Evolutionary conservation across 768 basidiomycete genomes (phyloP).

Genomic region (Crassisporium funariophilum): DNA sequence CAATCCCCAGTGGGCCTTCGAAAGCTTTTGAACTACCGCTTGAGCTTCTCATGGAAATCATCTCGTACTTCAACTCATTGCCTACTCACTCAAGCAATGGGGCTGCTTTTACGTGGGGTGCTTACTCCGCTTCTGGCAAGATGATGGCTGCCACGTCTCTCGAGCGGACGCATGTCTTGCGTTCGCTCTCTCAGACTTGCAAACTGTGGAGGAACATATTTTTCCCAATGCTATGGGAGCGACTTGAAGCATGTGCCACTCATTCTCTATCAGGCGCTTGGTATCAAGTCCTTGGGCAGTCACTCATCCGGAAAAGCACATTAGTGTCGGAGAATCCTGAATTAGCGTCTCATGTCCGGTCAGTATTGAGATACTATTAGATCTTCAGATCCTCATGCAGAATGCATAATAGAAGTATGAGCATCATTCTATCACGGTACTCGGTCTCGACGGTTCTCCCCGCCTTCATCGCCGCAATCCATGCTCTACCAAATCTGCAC

Average conservation of each 20-base stretch:
- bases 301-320: constrained; percentile 26
- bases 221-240: constrained; percentile 32
- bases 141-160: constrained; percentile 3
- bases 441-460: constrained; percentile 22
- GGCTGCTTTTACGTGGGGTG: too few relatives aligned
- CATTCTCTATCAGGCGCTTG: constrained; percentile 18
- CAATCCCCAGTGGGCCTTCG: too few relatives aligned
- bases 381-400: neutral
- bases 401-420: constrained; percentile 23
- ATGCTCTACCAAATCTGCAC: constrained; percentile 31
- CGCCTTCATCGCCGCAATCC: constrained; percentile 28
- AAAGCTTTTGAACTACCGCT: constrained; percentile 27
- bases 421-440: constrained; percentile 31
- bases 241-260: constrained; percentile 31
- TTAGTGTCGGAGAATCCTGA: constrained; percentile 23
- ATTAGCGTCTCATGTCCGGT: constrained; percentile 29
- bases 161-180: constrained; percentile 30
- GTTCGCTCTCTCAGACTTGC: constrained; percentile 38
- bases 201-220: constrained; percentile 27
- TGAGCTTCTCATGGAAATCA: constrained; percentile 33
- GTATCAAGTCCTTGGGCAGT: constrained; percentile 24
- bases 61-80: constrained; percentile 27
- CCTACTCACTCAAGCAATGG: too few relatives aligned
- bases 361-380: neutral
- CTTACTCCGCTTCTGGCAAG: constrained; percentile 7